Evolutionary conservation across 352 stramenopile genomes (phyloP).

Genomic region (Aphanomyces invadans): DNA sequence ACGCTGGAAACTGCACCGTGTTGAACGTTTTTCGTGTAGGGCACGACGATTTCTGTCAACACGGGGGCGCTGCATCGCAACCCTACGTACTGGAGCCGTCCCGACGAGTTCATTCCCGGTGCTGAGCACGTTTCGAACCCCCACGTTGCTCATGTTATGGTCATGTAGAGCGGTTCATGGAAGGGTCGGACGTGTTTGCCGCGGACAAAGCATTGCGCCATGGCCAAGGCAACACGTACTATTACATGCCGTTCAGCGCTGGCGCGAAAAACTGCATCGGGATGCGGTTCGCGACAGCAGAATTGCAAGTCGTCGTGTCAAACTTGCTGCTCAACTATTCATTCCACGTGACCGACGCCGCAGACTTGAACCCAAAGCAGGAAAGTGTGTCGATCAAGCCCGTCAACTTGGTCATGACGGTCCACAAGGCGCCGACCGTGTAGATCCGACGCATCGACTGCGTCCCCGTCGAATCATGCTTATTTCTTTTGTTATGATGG

Average conservation of each 20-base stretch:
- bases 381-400: constrained; percentile 18
- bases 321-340: constrained; percentile 15
- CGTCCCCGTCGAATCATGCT: too few relatives aligned
- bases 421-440: too few relatives aligned
- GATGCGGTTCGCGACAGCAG: constrained; percentile 12
- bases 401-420: constrained; percentile 12
- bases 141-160: neutral
- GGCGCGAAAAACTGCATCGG: constrained; percentile 20
- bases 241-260: constrained; percentile 10
- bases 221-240: constrained; percentile 15
- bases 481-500: too few relatives aligned
- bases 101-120: constrained; percentile 17
- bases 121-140: neutral
- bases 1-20: neutral
- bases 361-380: constrained; percentile 18
- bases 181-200: neutral
- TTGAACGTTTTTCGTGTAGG: neutral
- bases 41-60: constrained; percentile 15
- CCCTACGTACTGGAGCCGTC: constrained; percentile 3
- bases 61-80: constrained; percentile 20
- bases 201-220: neutral
- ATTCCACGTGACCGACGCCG: neutral
- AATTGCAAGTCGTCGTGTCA: constrained; percentile 15
- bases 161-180: constrained; percentile 3
- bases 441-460: too few relatives aligned